These are phyloP conservation scores for Eucalyptus tenuipes DNA, from an alignment of 345 rosid species.

Conservation along the genomic window DNA sequence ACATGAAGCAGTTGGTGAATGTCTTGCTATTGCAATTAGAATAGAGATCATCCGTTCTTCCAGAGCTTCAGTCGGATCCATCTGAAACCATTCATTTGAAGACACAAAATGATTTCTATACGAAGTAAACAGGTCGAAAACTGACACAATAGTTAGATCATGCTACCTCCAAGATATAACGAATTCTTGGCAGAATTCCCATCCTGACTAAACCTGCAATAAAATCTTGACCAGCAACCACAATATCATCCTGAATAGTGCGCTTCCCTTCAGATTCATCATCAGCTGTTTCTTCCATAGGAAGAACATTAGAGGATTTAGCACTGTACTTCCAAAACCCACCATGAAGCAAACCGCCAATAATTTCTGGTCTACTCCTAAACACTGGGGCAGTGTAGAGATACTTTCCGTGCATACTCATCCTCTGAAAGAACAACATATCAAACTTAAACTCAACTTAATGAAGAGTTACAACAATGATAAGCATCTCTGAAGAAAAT, in stretches of 20 bases:
- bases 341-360: conserved; percentile 67
- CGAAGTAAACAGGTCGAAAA: background rate
- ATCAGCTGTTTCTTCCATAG: conserved; percentile 23
- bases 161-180: conserved; percentile 65
- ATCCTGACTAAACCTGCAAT: conserved; percentile 86
- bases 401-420: conserved; percentile 22
- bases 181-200: conserved; percentile 72
- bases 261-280: conserved; percentile 47
- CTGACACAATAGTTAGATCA: background rate
- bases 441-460: background rate
- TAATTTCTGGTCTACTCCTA: conserved; percentile 69
- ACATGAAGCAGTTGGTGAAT: conserved; percentile 67
- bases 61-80: conserved; percentile 28
- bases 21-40: conserved; percentile 72
- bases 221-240: conserved; percentile 86
- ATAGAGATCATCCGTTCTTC: conserved; percentile 56
- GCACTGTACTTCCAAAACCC: conserved; percentile 93
- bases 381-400: conserved; percentile 69
- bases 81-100: conserved; percentile 30
- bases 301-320: conserved; percentile 67
- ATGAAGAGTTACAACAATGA: background rate
- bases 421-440: conserved; percentile 33
- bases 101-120: background rate
- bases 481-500: background rate
- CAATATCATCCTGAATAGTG: conserved; percentile 77